phyloP scores from a whole-genome alignment of 2,329 filamentous ascomycete species.

The Hyphodiscus sp. region DNA sequence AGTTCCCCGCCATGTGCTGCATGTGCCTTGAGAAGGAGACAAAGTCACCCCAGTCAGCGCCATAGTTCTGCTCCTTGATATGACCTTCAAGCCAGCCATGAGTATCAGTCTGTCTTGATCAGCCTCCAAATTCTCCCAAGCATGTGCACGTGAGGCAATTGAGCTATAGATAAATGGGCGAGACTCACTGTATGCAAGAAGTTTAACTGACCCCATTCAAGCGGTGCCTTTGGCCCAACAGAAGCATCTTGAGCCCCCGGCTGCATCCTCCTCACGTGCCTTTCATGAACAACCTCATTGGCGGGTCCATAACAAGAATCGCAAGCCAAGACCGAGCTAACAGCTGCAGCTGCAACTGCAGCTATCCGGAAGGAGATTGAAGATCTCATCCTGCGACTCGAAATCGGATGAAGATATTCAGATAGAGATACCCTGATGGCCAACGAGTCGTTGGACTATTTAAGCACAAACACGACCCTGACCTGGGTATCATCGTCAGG shows the following conservation, averaged over 20 bases:
- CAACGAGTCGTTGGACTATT: not conserved
- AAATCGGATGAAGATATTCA: not conserved
- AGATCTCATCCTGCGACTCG: slow-evolving; percentile 12
- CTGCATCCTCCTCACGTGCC: slow-evolving; percentile 43
- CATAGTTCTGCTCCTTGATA: slow-evolving; percentile 82
- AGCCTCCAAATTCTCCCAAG: slow-evolving; percentile 1
- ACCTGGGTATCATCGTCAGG: not conserved
- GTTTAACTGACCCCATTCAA: slow-evolving; percentile 26
- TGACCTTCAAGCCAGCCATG: slow-evolving; percentile 85
- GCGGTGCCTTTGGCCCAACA: slow-evolving; percentile 34
- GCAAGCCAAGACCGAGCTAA: slow-evolving; percentile 31
- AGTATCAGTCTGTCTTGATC: slow-evolving; percentile 18
- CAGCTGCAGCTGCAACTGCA: slow-evolving; percentile 10
- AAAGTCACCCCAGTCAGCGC: slow-evolving; percentile 97
- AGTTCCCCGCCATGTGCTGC: slow-evolving; percentile 66
- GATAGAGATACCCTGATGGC: not conserved
- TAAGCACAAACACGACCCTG: not conserved
- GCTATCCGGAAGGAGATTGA: slow-evolving; percentile 7
- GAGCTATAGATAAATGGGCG: not conserved
- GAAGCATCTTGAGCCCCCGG: slow-evolving; percentile 38
- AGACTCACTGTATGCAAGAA: slow-evolving; percentile 24
- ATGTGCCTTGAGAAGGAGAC: slow-evolving; percentile 83
- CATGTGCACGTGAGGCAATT: not conserved
- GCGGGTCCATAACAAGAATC: slow-evolving; percentile 37
- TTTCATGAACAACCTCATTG: slow-evolving; percentile 38